These are phyloP conservation scores for Aphanomyces stellatus DNA, from an alignment of 352 stramenopile species.

Conservation along the genomic window DNA sequence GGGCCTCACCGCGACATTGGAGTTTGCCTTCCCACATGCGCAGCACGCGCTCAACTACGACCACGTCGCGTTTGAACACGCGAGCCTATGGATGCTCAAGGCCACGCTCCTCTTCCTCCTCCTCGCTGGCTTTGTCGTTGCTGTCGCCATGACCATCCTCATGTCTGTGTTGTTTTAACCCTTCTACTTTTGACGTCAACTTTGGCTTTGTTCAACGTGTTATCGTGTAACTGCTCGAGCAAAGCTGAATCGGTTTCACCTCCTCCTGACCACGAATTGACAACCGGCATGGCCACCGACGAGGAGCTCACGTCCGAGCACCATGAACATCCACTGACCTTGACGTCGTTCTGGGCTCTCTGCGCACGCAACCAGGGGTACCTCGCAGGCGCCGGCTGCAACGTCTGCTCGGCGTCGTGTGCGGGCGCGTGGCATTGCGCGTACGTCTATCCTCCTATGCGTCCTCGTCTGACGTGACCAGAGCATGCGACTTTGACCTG, in stretches of 20 bases:
- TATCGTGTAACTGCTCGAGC: no score
- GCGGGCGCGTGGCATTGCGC: background rate
- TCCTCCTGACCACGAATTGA: no score
- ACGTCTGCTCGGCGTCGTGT: background rate
- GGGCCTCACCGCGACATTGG: conserved; percentile 43
- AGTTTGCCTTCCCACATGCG: conserved; percentile 20
- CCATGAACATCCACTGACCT: background rate
- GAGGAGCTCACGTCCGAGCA: no score
- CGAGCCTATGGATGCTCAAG: background rate
- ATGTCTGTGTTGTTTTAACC: no score
- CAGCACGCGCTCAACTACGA: background rate
- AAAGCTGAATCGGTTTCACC: no score
- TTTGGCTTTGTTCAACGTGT: no score
- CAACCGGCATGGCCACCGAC: no score
- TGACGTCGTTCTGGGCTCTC: background rate
- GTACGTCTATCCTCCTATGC: background rate
- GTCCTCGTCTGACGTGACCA: background rate
- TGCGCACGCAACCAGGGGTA: background rate
- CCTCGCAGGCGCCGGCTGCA: background rate
- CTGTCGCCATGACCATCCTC: background rate
- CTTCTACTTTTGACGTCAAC: no score
- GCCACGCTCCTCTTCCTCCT: background rate
- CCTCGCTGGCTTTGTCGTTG: background rate
- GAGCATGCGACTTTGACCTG: background rate
- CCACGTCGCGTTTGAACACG: background rate